Evolutionary conservation across 2,329 filamentous ascomycete species (phyloP), one percentile per base, ranked within the genome.

Genomic region (Leptographium wingfieldii): DNA sequence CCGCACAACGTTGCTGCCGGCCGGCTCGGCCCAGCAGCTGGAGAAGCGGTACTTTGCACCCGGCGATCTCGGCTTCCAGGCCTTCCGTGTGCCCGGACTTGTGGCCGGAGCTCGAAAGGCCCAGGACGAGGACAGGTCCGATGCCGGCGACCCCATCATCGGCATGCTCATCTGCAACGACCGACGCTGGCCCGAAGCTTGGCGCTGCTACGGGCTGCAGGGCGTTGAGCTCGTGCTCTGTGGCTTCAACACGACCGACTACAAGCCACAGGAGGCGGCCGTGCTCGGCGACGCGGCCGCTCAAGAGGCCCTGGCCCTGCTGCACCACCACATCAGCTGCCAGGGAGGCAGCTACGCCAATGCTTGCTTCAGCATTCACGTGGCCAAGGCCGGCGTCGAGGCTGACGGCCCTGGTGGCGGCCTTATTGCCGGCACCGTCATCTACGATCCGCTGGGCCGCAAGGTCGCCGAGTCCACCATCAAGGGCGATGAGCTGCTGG

Each of bases 111-210:
- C 70, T 1, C 56, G 69, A 35, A 77, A 74, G 64, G 69, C 72
- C 56, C 65, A 66, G 3, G 65, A 68, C 38, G 6, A 3, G 2
- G 31, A n/a, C 9, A 19, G 6, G 3, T 2, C 33, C 7, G 54
- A 43, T 10, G 3, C 63, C 59, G 75, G 76, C 2, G 78, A 82
- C 65, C 75, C 78, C 3, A 79, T 82, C 53, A 55, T 80, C 71
- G 79, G 67, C 54, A 77, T 79, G 76, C 70, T 80, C 65, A 78
- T 80, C 63, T 80, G 78, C 68, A 81, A 80, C 65, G 78, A 80
- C 67, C 69, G 77, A 2, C 71, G 78, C 16, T 81, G 78, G 78
- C 71, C 76, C 6, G 78, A 80, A 64, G 74, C 73, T 0, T 81
- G 79, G 77, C 67, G 78, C 40, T 69, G 71, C 25, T 76, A 78